Evolutionary conservation across 441 rosid genomes (phyloP), one percentile per base, ranked within the genome.

Genomic region (Adansonia madagascariensis): DNA sequence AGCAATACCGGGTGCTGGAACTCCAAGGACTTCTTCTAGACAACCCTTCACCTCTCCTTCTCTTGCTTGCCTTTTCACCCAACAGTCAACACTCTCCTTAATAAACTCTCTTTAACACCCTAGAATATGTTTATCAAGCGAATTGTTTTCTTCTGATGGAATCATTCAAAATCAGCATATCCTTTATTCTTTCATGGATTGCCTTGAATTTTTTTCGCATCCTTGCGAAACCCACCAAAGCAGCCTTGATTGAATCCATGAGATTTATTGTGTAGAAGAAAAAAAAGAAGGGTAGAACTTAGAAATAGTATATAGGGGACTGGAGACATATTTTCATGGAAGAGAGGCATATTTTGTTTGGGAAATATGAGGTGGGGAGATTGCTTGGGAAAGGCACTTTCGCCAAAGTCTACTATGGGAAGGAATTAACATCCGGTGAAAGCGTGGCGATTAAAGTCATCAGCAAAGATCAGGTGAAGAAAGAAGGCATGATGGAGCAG

Each of bases 351-450:
- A 31, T 88, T 31, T 44, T 93, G 76, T 89, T 91, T 20, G 89
- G 90, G 0, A 93, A 93, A 52, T 93, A 93, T 74, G 97, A 93
- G 91, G 86, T 88, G 88, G 98, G 98, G 18, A 79, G 91, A 75
- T 1, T 93, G 2, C 31, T 93, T 6, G 98, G 98, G 2, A 91
- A 90, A 78, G 98, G 97, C 0, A 93, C 97, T 18, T 93, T 91
- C 76, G 97, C 95, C 0, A 93, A 93, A 57, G 98, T 93, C 1
- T 89, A 88, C 22, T 74, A 90, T 24, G 95, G 88, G 8, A 91
- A 86, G 70, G 80, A 88, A 46, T 11, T 86, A 1, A 73, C 4
- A 20, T 62, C 79, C 1, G 90, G 86, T 1, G 96, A 94, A 52
- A 81, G 82, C 46, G 96, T 94, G 1, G 96, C 98, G 0, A 88